Base-by-base conservation (phyloP, 345 rosid species). In the Clarkia xantiana region DNA sequence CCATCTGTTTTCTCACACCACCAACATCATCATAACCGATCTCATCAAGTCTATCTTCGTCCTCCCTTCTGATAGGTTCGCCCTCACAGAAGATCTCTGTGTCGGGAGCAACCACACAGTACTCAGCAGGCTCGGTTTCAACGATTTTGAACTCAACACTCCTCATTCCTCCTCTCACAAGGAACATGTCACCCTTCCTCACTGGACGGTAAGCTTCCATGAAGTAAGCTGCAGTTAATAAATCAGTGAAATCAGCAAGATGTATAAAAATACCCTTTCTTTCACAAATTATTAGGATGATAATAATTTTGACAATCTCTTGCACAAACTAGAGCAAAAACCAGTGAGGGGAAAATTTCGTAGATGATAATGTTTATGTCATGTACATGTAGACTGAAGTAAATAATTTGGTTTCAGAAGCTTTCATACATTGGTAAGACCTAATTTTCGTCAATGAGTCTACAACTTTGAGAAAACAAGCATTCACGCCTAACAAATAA, bases 1-100 rank as follows among this genome's bases (percentile, higher is more conserved):
- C 97, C 97, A 90, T 90, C 49, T 90, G 95, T 61, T 86, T 90
- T 62, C 97, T 90, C 20, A 90, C 97, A 49, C 97, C 97, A 55
- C 97, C 95, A 69, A 90, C 97, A 71, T 90, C 95, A 62, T 90
- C 97, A 62, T 86, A 90, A 43, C 97, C 97, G 9, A 90, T 76
- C 44, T 90, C 97, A 65, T 90, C 95, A 36, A 90, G 70, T 67
- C 97, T 77, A 60, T 90, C 62, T 59, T 90, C 95, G 56, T 90
- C 97, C 55, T 90, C 97, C 58, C 97, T 75, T 61, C 76, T 80
- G n/a, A 86, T 68, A 2, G 95, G 94, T 58, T 90, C 97, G 43
- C 97, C 95, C 71, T 90, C 97, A 25, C 97, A 90, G 69, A 90
- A 90, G 52, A 90, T 81, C 76, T 86, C 94, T 8, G 97, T 89